Conservation (phyloP, 257 asterid species). For the Lithospermum erythrorhizon region DNA sequence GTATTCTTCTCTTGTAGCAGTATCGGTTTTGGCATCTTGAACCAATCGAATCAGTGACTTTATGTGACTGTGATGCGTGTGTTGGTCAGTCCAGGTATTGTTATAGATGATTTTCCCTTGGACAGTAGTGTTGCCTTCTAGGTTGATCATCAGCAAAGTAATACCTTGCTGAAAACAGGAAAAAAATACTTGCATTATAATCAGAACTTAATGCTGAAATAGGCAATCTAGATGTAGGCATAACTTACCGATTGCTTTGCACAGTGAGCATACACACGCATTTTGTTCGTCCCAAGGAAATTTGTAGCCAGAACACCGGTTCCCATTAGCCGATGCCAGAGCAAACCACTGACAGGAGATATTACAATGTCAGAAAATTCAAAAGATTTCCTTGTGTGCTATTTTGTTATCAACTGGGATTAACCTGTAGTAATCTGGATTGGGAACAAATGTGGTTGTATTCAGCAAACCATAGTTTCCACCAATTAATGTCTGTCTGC, state of each 20-base stretch:
- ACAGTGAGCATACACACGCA: conserved; percentile 79
- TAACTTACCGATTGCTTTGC: conserved; percentile 63
- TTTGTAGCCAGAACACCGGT: conserved; percentile 37
- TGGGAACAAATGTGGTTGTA: conserved; percentile 56
- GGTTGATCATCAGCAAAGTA: conserved; percentile 59
- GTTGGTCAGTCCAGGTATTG: conserved; percentile 9
- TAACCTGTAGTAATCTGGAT: conserved; percentile 88
- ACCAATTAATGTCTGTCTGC: conserved; percentile 73
- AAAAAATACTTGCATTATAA: conserved; percentile 1
- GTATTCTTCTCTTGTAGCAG: conserved; percentile 54
- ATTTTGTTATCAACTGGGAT: not conserved
- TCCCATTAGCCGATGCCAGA: conserved; percentile 90
- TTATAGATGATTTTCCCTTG: conserved; percentile 25
- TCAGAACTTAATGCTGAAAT: not conserved
- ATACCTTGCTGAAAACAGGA: conserved; percentile 54
- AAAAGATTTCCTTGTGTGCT: too few species aligned
- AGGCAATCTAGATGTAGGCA: not conserved
- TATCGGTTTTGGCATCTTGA: conserved; percentile 13
- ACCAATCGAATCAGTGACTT: conserved; percentile 12
- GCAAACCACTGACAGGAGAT: conserved; percentile 59
- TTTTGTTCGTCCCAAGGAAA: conserved; percentile 35
- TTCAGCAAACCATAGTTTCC: conserved; percentile 85
- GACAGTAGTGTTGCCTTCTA: conserved; percentile 43
- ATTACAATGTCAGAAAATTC: not conserved
- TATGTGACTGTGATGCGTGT: conserved; percentile 5